Base-by-base conservation (phyloP, 2,329 filamentous ascomycete species). In the Podosphaera leucotricha region DNA sequence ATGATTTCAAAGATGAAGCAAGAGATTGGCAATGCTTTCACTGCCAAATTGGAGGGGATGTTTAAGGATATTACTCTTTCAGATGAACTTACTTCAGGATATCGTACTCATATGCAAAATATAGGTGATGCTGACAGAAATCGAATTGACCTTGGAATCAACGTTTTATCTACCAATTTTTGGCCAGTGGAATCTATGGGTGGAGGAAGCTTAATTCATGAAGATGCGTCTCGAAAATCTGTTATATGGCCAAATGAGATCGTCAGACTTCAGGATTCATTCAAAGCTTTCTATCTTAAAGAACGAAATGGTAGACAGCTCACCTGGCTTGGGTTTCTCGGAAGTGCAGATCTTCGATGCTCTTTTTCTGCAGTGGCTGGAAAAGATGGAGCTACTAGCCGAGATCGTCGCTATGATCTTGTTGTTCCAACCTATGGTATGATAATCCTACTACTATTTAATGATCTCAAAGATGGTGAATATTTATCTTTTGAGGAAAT, bases 1-100 rank as follows among this genome's bases (percentile, higher is more conserved):
- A 92, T 98, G 73, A 90, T 98, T 43, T 80, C 78, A 0, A 81
- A 87, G 50, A 94, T 98, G 85, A 95, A 94, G 68, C 75, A 90
- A 56, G 87, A 94, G 59, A 75, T 95, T 43, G 90, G 90, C 35
- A 92, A 92, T 59, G 78, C 85, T 52, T 95, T 95, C 59, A 95
- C 90, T 0, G 67, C 75, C 55, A 92, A 92, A 58, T 74, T 98
- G 38, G 90, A 98, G 57, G 81, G 85, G 50, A 95, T 98, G 85
- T 94, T 98, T 66, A 86, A 85, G 61, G 90, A 98, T 56, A 86
- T 95, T 72, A 75, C 78, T 15, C 75, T 86, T 11, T 94, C 86
- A 0, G 75, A 79, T 44, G 87, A 93, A 50, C 69, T 94, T 21
- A 84, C 81, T 0, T 63, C 74, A 11, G 75, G 71, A 45, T 95